These are phyloP conservation scores for Aspergillus brasiliensis DNA, from an alignment of 2,329 filamentous ascomycete genomes.

Conservation along the genomic window DNA sequence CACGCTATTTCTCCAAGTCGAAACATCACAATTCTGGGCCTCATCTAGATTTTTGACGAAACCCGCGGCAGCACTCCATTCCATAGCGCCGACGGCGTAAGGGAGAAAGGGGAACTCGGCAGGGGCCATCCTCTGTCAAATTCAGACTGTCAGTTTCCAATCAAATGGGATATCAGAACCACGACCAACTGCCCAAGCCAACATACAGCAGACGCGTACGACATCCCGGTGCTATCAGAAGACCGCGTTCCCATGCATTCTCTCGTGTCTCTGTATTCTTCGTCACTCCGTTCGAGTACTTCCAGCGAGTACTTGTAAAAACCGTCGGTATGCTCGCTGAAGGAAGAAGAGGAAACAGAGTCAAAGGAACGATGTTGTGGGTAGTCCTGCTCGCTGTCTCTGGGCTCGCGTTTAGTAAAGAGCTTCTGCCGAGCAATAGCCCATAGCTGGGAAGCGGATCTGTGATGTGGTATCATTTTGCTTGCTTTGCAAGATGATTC, in stretches of 20 bases:
- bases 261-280: conserved; percentile 3
- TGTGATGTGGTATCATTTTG: conserved; percentile 14
- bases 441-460: conserved; percentile 21
- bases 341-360: conserved; percentile 7
- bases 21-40: conserved; percentile 18
- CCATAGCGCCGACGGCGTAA: conserved; percentile 34
- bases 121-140: conserved; percentile 9
- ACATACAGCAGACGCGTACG: conserved; percentile 26
- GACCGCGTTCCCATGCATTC: conserved; percentile 9
- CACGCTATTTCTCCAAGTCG: conserved; percentile 30
- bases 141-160: neutral
- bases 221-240: conserved; percentile 21
- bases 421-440: conserved; percentile 19
- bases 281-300: conserved; percentile 10
- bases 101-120: conserved; percentile 25
- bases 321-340: conserved; percentile 21
- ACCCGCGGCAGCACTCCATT: conserved; percentile 29
- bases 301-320: conserved; percentile 28
- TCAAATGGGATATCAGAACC: neutral
- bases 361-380: neutral
- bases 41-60: conserved; percentile 20
- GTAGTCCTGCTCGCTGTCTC: neutral
- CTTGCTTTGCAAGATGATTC: neutral
- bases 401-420: conserved; percentile 17
- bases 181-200: neutral